Evolutionary conservation across 768 basidiomycete species (phyloP).

Genomic region (Trametes sanguinea): DNA sequence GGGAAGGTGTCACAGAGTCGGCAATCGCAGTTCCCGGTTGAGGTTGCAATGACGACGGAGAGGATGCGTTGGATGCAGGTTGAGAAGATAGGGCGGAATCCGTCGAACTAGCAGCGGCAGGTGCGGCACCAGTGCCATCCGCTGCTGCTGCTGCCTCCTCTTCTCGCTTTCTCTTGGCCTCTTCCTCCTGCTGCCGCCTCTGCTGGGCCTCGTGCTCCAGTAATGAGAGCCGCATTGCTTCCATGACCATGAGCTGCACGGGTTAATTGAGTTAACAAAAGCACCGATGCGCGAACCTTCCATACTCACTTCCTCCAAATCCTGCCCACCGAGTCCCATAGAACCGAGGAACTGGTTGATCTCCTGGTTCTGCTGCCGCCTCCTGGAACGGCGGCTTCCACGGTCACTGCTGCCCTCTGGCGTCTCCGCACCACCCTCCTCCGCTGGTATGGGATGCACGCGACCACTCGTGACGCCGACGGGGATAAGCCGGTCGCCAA

Average conservation of each 20-base stretch:
- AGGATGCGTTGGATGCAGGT: neutral
- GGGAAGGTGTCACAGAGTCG: neutral
- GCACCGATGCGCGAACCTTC: neutral
- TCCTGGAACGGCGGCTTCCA: conserved; percentile 54
- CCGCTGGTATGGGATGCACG: conserved; percentile 64
- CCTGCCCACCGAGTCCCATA: conserved; percentile 80
- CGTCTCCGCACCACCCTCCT: conserved; percentile 52
- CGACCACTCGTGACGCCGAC: conserved; percentile 94
- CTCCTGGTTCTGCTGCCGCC: conserved; percentile 60
- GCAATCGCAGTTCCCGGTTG: neutral
- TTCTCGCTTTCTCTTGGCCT: conserved; percentile 50
- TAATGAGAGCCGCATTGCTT: conserved; percentile 95
- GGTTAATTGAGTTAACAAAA: neutral
- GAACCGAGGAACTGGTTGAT: conserved; percentile 61
- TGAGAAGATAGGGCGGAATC: neutral
- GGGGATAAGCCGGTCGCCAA: conserved; percentile 95
- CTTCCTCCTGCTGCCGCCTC: conserved; percentile 71
- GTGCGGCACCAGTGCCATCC: conserved; percentile 24
- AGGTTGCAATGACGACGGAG: neutral
- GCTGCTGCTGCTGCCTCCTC: conserved; percentile 31
- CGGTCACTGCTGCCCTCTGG: conserved; percentile 39
- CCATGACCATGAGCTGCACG: conserved; percentile 92
- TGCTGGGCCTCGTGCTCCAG: conserved; percentile 95
- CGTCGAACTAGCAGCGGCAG: conserved; percentile 32
- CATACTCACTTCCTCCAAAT: conserved; percentile 84